Evolutionary conservation across 176 grass and related monocot genomes (phyloP), one percentile per base, ranked within the genome.

Genomic region (Thalia dealbata): DNA sequence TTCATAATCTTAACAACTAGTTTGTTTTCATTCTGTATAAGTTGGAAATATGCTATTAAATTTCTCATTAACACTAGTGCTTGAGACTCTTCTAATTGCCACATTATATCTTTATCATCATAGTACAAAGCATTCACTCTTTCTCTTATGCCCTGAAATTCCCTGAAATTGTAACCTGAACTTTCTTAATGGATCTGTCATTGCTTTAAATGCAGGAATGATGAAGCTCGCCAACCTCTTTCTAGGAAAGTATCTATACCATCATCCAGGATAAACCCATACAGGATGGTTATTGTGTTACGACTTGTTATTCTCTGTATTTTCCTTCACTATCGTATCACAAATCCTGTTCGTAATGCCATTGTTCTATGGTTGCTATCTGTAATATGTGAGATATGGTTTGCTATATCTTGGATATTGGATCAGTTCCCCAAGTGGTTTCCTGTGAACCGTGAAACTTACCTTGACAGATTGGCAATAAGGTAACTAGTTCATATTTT

Each of bases 381-480:
- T 22, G 93, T 97, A 21, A 96, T 97, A 78, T 97, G 93, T 81
- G 93, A 97, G 82, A 92, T 97, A 73, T 97, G 93, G 93, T 97
- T 97, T 73, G 93, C 93, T 42, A 55, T 97, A 2, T 97, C 93
- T 7, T 97, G 93, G 93, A 97, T 97, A 78, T 81, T 97, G 76
- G 93, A 97, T 90, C 93, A 97, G 81, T 97, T 97, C 62, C 93
- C 93, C 52, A 97, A 97, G 70, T 97, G 93, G 93, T 97, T 88
- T 32, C 93, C 93, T 22, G 78, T 97, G 58, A 97, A 92, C 75
- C 93, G 93, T 46, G 93, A 97, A 86, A 97, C 93, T 58, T 97
- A 97, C 82, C 85, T 97, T 51, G 93, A 97, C 76, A 90, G 93
- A 78, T 66, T 97, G 73, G 78, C 87, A 78, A 87, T 97, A 84